These are phyloP conservation scores for Phaseolus coccineus DNA, from an alignment of 331 rosid genomes.

Conservation along the genomic window DNA sequence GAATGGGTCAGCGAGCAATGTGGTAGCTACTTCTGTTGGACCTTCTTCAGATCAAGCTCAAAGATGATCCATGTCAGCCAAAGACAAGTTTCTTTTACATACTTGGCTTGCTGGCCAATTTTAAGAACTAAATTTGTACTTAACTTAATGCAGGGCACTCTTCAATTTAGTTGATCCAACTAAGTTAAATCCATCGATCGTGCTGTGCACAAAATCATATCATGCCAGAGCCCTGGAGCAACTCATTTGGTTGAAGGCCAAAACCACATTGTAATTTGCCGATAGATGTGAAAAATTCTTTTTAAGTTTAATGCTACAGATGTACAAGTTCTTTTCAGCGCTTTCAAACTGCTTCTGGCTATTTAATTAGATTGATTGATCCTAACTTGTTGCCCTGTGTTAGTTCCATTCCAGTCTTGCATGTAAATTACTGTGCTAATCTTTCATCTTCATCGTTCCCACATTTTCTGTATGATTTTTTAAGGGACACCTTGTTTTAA, in stretches of 20 bases:
- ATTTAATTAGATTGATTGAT: conserved; percentile 43
- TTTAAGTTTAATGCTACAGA: conserved; percentile 33
- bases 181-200: not conserved
- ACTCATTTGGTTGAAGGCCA: conserved; percentile 44
- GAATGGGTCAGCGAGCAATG: conserved; percentile 78
- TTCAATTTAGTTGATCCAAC: conserved; percentile 39
- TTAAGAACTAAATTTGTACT: conserved; percentile 49
- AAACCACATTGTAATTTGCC: conserved; percentile 45
- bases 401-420: conserved; percentile 11
- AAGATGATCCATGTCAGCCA: conserved; percentile 67
- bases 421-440: not conserved
- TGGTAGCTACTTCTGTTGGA: conserved; percentile 69
- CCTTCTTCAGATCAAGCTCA: conserved; percentile 79
- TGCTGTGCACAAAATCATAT: conserved; percentile 21
- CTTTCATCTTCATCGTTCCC: not conserved
- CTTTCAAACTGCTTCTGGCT: conserved; percentile 36
- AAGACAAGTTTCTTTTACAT: conserved; percentile 74
- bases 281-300: conserved; percentile 43
- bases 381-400: conserved; percentile 32
- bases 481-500: too few relatives aligned
- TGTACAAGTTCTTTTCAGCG: conserved; percentile 41
- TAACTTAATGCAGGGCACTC: conserved; percentile 46
- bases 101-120: conserved; percentile 72
- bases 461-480: not conserved
- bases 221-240: conserved; percentile 37